These are phyloP conservation scores for Trichosporon sp. DNA, from an alignment of 1,284 basidiomycete species.

Conservation along the genomic window DNA sequence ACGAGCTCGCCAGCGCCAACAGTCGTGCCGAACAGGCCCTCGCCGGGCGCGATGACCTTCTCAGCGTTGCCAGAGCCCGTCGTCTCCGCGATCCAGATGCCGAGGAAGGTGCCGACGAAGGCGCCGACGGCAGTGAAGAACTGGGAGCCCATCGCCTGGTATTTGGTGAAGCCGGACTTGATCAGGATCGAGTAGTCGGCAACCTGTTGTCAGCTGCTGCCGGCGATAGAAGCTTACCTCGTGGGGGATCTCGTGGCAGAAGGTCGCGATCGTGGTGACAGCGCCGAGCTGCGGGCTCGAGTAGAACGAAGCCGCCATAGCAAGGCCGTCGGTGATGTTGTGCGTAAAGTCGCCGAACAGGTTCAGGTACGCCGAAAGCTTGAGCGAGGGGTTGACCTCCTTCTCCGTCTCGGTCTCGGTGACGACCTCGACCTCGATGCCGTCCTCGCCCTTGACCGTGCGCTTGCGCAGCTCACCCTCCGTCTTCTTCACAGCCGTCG, in stretches of 20 bases:
- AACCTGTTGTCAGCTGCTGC: constrained; percentile 52
- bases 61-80: constrained; percentile 46
- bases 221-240: constrained; percentile 50
- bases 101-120: constrained; percentile 84
- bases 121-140: constrained; percentile 83
- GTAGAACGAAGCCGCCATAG: constrained; percentile 84
- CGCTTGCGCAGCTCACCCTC: constrained; percentile 30
- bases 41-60: constrained; percentile 45
- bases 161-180: constrained; percentile 81
- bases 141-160: constrained; percentile 83
- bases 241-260: constrained; percentile 86
- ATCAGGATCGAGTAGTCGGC: constrained; percentile 86
- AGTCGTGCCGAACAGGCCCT: constrained; percentile 76
- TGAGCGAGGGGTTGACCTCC: constrained; percentile 54
- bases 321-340: constrained; percentile 71
- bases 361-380: constrained; percentile 81
- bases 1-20: constrained; percentile 72
- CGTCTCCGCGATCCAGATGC: constrained; percentile 66
- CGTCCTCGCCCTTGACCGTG: constrained; percentile 32
- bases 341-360: constrained; percentile 77
- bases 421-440: constrained; percentile 16
- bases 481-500: constrained; percentile 25
- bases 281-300: constrained; percentile 81
- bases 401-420: constrained; percentile 20
- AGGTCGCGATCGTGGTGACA: constrained; percentile 83